Percentiles rank a stretch among this genome's conserved stretches.
These are phyloP conservation scores for Pyrenula massariospora DNA, from an alignment of 495 filamentous ascomycete species.

Conservation along the genomic window DNA sequence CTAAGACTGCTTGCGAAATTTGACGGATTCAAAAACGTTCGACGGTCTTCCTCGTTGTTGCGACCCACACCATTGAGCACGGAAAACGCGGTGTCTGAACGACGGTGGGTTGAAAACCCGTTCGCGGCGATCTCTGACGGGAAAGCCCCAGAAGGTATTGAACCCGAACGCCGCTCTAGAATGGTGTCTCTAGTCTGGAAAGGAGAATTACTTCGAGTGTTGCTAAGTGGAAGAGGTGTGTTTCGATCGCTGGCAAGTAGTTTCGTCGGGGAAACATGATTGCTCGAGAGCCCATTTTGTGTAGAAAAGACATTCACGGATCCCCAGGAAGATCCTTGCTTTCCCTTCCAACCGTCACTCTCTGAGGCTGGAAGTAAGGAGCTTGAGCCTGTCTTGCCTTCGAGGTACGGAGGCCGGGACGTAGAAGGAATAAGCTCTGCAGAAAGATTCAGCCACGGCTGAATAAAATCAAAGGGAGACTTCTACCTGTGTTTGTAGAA, in stretches of 20 bases:
- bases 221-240: conserved; percentile 12
- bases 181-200: neutral
- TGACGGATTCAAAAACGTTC: neutral
- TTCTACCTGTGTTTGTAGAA: neutral
- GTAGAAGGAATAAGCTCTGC: neutral
- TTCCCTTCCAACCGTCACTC: conserved; percentile 42
- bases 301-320: neutral
- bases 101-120: neutral
- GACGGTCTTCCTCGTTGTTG: neutral
- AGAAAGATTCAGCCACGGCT: too few species aligned
- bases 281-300: neutral
- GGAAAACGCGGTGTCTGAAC: neutral
- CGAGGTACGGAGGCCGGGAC: conserved; percentile 10
- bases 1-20: neutral
- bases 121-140: neutral
- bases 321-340: conserved; percentile 41
- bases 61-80: neutral
- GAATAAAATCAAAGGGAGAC: neutral
- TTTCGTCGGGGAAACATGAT: conserved; percentile 35
- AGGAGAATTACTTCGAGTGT: neutral
- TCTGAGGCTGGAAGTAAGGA: conserved; percentile 55
- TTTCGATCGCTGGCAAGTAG: conserved; percentile 28
- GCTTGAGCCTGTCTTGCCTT: conserved; percentile 51
- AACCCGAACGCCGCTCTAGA: neutral
- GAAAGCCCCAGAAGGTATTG: neutral